phyloP scores from a whole-genome alignment of 2,329 filamentous ascomycete genomes.

The Phialophora tarda region DNA sequence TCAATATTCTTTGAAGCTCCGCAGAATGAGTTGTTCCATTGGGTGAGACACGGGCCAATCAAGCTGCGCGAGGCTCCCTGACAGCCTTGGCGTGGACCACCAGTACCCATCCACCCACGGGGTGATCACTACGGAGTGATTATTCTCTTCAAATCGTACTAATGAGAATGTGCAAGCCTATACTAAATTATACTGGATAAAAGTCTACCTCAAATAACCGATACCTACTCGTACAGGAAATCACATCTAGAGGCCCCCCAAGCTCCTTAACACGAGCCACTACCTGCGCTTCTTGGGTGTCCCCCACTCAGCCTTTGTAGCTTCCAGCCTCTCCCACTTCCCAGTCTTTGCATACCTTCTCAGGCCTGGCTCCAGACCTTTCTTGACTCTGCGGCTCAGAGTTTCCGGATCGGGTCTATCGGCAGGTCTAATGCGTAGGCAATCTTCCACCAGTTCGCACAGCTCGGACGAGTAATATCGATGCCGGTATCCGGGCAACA shows the following conservation, averaged over 20 bases:
- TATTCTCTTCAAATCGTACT: too few species aligned
- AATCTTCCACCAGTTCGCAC: conserved; percentile 25
- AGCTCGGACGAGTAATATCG: conserved; percentile 19
- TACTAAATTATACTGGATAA: too few species aligned
- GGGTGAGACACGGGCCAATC: background rate
- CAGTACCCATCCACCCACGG: background rate
- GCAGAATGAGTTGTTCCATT: background rate
- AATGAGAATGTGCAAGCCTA: too few species aligned
- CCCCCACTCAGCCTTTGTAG: background rate
- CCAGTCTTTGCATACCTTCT: conserved; percentile 13
- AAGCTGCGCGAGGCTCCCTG: background rate
- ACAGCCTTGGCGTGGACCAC: background rate
- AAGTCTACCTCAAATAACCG: too few species aligned
- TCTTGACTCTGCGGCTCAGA: conserved; percentile 12
- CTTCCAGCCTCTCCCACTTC: conserved; percentile 1
- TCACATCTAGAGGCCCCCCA: background rate
- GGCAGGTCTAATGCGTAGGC: conserved; percentile 21
- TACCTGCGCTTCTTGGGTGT: background rate
- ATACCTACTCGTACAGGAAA: background rate
- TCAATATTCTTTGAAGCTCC: background rate
- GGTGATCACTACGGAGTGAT: too few species aligned
- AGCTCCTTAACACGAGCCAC: background rate
- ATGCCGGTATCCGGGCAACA: conserved; percentile 3
- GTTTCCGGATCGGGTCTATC: conserved; percentile 15
- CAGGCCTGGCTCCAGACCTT: conserved; percentile 16